These are phyloP conservation scores for Benincasa hispida DNA, from an alignment of 306 rosid genomes.

Conservation along the genomic window DNA sequence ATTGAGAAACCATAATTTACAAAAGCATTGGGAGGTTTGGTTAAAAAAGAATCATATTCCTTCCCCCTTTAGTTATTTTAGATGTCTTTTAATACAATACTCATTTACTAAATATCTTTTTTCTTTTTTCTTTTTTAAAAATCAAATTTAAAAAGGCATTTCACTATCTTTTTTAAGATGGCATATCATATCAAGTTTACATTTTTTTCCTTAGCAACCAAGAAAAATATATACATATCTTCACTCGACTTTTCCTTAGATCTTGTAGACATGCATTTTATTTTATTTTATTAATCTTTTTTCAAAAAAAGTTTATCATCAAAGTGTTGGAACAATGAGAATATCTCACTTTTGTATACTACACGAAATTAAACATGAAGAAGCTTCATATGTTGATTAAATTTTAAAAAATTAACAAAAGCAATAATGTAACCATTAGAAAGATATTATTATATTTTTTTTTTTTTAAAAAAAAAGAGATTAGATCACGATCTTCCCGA, in stretches of 20 bases:
- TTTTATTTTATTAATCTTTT: neutral
- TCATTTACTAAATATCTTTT: neutral
- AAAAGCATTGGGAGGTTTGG: neutral
- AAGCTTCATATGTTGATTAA: neutral
- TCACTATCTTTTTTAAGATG: neutral
- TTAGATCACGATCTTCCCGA: neutral
- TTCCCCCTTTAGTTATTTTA: conserved; percentile 2
- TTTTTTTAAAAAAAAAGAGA: neutral
- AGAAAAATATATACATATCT: conserved; percentile 10
- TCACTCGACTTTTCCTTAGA: neutral
- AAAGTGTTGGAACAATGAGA: neutral
- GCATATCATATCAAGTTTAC: neutral
- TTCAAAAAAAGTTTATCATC: neutral
- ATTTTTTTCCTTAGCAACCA: conserved; percentile 24
- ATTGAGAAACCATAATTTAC: neutral
- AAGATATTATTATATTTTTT: too few relatives aligned
- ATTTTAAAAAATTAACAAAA: neutral
- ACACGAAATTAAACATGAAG: neutral
- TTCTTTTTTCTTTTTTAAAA: neutral
- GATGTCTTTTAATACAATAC: neutral
- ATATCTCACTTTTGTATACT: neutral
- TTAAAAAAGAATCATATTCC: conserved; percentile 1
- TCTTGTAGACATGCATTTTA: neutral
- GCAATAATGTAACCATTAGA: neutral
- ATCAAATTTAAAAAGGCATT: conserved; percentile 1